A percentile compares a stretch with the other conserved stretches of the same genome.
phyloP scores from a whole-genome alignment of 768 basidiomycete species.

The Mrakia frigida region DNA sequence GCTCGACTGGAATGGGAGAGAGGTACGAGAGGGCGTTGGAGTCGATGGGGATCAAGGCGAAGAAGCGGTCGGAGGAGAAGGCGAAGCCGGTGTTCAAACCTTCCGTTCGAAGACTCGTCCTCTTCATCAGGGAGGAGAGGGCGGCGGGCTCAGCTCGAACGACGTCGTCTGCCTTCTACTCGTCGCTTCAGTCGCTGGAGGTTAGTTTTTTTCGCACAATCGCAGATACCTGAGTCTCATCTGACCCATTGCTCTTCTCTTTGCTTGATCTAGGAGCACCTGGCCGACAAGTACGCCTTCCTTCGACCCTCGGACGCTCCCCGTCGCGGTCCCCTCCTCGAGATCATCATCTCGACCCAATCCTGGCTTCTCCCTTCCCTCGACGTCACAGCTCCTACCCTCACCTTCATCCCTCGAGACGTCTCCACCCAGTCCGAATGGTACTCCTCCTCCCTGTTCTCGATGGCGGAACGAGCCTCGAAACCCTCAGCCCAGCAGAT shows the following conservation, averaged over 20 bases:
- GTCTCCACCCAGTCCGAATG: background rate
- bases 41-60: background rate
- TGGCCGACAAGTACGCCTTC: conserved; percentile 4
- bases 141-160: background rate
- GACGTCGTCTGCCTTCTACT: background rate
- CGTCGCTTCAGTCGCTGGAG: background rate
- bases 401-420: background rate
- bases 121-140: background rate
- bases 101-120: background rate
- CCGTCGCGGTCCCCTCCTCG: background rate
- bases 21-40: background rate
- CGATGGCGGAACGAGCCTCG: background rate
- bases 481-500: background rate
- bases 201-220: too few species aligned
- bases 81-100: background rate
- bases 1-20: background rate
- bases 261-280: too few species aligned
- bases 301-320: background rate
- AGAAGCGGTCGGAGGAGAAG: background rate
- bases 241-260: too few species aligned
- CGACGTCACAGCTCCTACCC: background rate
- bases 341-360: background rate
- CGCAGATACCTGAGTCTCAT: too few species aligned
- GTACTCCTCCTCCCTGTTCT: background rate
- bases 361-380: background rate